Base-by-base conservation (phyloP, 1,139 yeast species). In the Hyphopichia wangnamkhiaoensis region DNA sequence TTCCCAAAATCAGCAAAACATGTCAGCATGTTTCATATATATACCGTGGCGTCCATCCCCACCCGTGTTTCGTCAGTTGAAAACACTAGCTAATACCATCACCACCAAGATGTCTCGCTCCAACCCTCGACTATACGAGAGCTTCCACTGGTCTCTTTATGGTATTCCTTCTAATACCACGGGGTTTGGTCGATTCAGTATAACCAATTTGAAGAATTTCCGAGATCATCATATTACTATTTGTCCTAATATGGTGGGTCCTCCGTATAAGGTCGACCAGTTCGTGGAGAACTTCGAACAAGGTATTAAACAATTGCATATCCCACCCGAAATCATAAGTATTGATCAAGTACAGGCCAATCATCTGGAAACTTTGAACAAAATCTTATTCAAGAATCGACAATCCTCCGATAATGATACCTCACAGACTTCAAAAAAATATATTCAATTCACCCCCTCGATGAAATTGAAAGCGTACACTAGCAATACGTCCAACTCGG, bases 1-100 rank as follows among this genome's bases (percentile, higher is more conserved):
- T 34, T 25, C 39, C 14, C 28, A n/a, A 7, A 33, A 38, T 20
- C 45, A 40, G 19, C 27, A 35, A 2, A 40, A 43, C 18, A 49
- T 50, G 53, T 37, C 45, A 10, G 34, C 41, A 15, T 20, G 42
- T 13, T 49, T 46, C 36, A 27, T 46, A 10, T 46, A 46, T 31
- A 37, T 50, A 17, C 51, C 48, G 17, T 50, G 54, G 54, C 39
- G 37, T 14, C 54, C 54, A 16, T 40, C 46, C 16, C 10, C 34
- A 10, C 32, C 27, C 3, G 16, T 32, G 6, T 27, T 35, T 8
- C 31, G 23, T 14, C 33, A 34, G 13, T 27, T 43, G 9, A 43
- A 43, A 30, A 25, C 21, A 23, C 9, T 37, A 4, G 34, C 44
- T 6, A 32, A 33, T 16, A 15, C 19, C 8, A 35, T 35, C 4